Percentiles rank a stretch among this genome's conserved stretches.
phyloP scores from a whole-genome alignment of 306 rosid species.

The Cyclanthera cordifolia region DNA sequence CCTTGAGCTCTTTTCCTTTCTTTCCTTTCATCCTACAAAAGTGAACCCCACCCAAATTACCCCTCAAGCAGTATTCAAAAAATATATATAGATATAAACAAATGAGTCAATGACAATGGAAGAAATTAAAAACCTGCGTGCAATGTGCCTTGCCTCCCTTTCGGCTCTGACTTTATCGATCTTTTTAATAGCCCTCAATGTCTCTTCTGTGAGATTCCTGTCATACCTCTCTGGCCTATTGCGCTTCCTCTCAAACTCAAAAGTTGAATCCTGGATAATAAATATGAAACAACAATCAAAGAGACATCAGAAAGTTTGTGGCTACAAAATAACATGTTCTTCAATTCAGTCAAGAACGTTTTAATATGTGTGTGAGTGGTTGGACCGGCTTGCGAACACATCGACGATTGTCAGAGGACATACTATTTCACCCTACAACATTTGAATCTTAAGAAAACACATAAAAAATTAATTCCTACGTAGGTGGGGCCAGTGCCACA shows the following conservation, averaged over 20 bases:
- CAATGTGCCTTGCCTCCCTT: constrained; percentile 38
- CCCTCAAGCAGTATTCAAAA: not conserved
- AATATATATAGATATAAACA: not conserved
- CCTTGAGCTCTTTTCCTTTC: constrained; percentile 21
- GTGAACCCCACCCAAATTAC: not conserved
- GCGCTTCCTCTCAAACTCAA: constrained; percentile 89
- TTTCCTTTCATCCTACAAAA: constrained; percentile 42
- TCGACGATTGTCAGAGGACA: too few species aligned
- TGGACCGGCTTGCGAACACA: too few species aligned
- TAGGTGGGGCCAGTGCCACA: too few species aligned
- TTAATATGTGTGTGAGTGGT: too few species aligned
- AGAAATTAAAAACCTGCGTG: constrained; percentile 28
- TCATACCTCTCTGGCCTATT: constrained; percentile 82
- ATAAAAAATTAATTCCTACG: too few species aligned
- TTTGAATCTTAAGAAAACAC: too few species aligned
- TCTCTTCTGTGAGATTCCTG: constrained; percentile 45
- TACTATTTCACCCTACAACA: too few species aligned
- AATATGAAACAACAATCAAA: not conserved
- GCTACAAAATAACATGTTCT: not conserved
- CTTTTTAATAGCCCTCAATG: constrained; percentile 58
- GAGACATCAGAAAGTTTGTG: not conserved
- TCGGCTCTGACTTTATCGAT: constrained; percentile 49
- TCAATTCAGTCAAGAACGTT: not conserved
- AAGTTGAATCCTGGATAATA: constrained; percentile 52
- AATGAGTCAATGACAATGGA: not conserved